phyloP scores from a whole-genome alignment of 2,329 filamentous ascomycete genomes.

The Ceratocystis ficicola region DNA sequence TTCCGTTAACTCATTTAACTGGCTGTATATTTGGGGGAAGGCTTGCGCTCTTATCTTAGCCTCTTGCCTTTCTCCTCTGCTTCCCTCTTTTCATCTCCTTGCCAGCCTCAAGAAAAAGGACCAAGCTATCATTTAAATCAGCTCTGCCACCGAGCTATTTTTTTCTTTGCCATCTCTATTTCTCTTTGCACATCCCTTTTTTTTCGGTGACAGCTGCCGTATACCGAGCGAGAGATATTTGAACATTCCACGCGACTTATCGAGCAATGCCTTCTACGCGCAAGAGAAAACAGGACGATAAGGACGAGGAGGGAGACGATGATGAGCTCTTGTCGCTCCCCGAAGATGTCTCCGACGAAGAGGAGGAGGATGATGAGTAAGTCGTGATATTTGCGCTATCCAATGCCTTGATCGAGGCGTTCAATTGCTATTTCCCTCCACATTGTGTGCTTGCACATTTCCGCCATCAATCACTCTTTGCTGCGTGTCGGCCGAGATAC shows the following conservation, averaged over 20 bases:
- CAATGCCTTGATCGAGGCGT: not conserved
- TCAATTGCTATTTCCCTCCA: not conserved
- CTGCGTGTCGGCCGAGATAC: too few species aligned
- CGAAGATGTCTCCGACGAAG: slow-evolving; percentile 39
- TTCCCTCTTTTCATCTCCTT: not conserved
- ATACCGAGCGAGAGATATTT: too few species aligned
- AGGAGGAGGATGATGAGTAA: slow-evolving; percentile 41
- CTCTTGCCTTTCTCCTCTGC: not conserved
- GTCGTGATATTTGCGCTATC: slow-evolving; percentile 24
- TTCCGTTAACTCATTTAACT: not conserved
- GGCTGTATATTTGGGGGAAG: not conserved
- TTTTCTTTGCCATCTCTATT: not conserved
- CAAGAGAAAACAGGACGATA: slow-evolving; percentile 41
- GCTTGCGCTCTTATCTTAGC: not conserved
- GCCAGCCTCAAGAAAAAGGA: too few species aligned
- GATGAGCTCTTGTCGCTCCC: slow-evolving; percentile 42
- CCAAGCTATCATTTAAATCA: too few species aligned
- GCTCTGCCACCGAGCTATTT: not conserved
- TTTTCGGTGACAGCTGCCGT: too few species aligned
- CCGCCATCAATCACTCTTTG: too few species aligned
- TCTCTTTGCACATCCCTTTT: not conserved
- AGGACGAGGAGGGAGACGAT: slow-evolving; percentile 38
- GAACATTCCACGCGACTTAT: too few species aligned
- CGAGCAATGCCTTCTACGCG: slow-evolving; percentile 33
- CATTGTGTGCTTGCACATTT: too few species aligned